Evolutionary conservation across 1,284 basidiomycete species (phyloP), one percentile per base, ranked within the genome.

Genomic region (Gymnopus androsaceus): DNA sequence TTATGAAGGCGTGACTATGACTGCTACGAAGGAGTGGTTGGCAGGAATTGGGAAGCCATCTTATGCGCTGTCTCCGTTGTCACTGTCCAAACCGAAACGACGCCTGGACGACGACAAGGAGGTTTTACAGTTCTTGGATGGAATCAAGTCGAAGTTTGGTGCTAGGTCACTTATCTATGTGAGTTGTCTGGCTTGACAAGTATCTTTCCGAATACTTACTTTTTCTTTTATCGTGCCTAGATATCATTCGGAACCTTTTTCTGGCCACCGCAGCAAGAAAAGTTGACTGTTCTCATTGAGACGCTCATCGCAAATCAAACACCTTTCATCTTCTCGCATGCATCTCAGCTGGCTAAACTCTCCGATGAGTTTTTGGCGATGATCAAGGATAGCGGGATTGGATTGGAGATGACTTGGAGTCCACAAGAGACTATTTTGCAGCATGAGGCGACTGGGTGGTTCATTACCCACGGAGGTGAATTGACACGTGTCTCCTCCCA

Each of bases 371-470:
- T n/a, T n/a, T n/a, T n/a, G n/a, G n/a, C n/a, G n/a, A n/a, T n/a
- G n/a, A n/a, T 63, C n/a, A 21, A 56, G 9, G 36, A 56, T 19
- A 60, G 60, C 12, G 59, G 56, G 7, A 31, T 66, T 9, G 63
- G 60, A 3, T 17, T 63, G 17, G 31, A 54, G n/a, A 50, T 62
- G 1, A 1, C 46, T 4, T 67, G 66, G 66, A 52, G 56, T 25
- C 66, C 66, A 1, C 66, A 67, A 54, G 63, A 66, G 21, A 57
- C 49, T 23, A 59, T 67, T n/a, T 45, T 67, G 14, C 57, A 42
- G 12, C 66, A 67, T 47, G 57, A 57, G 17, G 64, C 60, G 5
- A 67, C 66, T 3, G 66, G 64, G 6, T 67, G 64, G 64, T 67
- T 65, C 50, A 33, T 67, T 17, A 63, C 63, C 2, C 66, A 67